Evolutionary conservation across 441 rosid genomes (phyloP).

Genomic region (Populus hybrid): DNA sequence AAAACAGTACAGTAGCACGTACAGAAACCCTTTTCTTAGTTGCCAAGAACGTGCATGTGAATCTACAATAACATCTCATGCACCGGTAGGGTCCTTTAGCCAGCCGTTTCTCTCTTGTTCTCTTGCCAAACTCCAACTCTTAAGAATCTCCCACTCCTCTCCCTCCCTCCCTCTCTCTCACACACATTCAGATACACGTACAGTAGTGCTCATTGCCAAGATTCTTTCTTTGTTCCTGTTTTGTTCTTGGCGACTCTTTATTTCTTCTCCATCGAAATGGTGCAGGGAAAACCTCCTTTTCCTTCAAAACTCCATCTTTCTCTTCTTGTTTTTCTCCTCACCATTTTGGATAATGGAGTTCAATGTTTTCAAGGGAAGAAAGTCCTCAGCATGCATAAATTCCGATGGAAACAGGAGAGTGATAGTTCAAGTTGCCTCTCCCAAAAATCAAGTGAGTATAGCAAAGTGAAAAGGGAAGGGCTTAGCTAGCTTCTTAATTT

Average conservation of each 20-base stretch:
- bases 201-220: too few species aligned
- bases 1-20: background rate
- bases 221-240: slow-evolving; percentile 5
- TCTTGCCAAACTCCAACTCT: slow-evolving; percentile 67
- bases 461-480: background rate
- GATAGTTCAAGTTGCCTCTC: slow-evolving; percentile 43
- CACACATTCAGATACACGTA: background rate
- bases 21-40: background rate
- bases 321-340: slow-evolving; percentile 23
- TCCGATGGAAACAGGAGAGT: slow-evolving; percentile 34
- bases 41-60: slow-evolving; percentile 63
- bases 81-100: slow-evolving; percentile 56
- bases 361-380: slow-evolving; percentile 36
- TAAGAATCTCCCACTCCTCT: slow-evolving; percentile 40
- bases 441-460: slow-evolving; percentile 59
- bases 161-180: slow-evolving; percentile 5
- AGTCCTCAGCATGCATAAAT: slow-evolving; percentile 39
- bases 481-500: background rate
- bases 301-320: slow-evolving; percentile 15
- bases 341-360: slow-evolving; percentile 26
- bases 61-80: slow-evolving; percentile 78
- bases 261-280: slow-evolving; percentile 30
- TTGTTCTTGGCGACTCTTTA: background rate
- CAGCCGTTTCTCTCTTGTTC: slow-evolving; percentile 77
- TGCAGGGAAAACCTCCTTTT: slow-evolving; percentile 13